Evolutionary conservation across 352 stramenopile species (phyloP), one percentile per base, ranked within the genome.

Genomic region (Globisporangium okanoganense): DNA sequence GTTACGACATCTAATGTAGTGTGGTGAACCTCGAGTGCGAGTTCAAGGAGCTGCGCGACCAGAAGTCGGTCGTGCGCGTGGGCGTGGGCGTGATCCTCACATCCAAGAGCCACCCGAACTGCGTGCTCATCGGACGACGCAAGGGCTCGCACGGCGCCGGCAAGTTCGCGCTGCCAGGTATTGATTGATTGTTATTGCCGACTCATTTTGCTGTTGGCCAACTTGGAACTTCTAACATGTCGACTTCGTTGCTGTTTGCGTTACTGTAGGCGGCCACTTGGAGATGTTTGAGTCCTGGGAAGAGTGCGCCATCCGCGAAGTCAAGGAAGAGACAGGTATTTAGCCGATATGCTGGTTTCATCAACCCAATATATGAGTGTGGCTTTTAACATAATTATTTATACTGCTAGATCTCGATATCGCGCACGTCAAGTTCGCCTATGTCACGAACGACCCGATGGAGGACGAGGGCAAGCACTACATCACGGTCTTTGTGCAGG

Each of bases 401-500:
- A 27, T 33, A 18, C 9, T 8, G 20, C 16, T 63, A 89, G 78
- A 92, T 61, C 56, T 94, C 29, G 76, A 91, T 50, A 53, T 94
- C 41, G 67, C 71, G 13, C 62, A 64, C 40, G 66, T 71, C 35
- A 74, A 56, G 52, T 88, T 94, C 56, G 74, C 79, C 18, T 87
- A 85, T 48, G 80, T 89, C 50, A 94, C 85, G 10, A 94, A 94
- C 66, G 85, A 94, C 65, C 75, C 74, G 7, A 94, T 92, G 82
- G 70, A 88, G 61, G 72, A 89, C 56, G 79, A 92, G 61, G 75
- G 65, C 62, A 93, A 92, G 59, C 85, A 94, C 67, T 94, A 92
- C 71, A 90, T 92, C 56, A 94, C 85, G 44, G 88, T 94, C 62
- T 82, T 93, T 53, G 89, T 92, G 78, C 79, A 92, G 50, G 82